phyloP scores from a whole-genome alignment of 164 flowering plant genomes.

The Liriodendron chinense region DNA sequence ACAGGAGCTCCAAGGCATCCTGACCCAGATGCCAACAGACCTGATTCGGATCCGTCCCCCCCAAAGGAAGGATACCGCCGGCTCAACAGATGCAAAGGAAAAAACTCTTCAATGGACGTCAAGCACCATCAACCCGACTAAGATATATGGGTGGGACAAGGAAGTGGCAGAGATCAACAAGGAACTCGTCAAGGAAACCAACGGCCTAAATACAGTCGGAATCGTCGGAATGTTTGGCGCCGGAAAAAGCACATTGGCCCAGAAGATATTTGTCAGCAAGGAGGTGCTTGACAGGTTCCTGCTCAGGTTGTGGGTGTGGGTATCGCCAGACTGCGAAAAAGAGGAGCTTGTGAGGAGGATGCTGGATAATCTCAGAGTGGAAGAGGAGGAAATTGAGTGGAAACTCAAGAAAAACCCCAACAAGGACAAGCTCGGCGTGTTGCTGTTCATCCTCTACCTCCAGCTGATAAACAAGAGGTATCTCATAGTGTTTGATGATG shows the following conservation, averaged over 20 bases:
- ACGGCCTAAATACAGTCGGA: background rate
- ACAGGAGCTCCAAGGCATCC: background rate
- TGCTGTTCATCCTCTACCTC: slow-evolving; percentile 11
- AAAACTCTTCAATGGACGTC: background rate
- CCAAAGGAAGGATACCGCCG: no score
- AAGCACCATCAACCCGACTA: background rate
- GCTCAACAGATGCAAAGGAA: no score
- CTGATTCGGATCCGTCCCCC: no score
- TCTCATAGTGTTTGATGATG: slow-evolving; percentile 14
- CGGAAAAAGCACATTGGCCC: slow-evolving; percentile 12
- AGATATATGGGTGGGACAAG: slow-evolving; percentile 1
- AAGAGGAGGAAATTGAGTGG: background rate
- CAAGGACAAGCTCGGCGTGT: background rate
- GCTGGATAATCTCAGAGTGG: slow-evolving; percentile 7
- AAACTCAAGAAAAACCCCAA: background rate
- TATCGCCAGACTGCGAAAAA: background rate
- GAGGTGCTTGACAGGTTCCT: slow-evolving; percentile 1
- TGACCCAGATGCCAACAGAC: no score
- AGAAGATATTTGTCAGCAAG: slow-evolving; percentile 8
- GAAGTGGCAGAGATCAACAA: background rate
- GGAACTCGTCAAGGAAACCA: background rate
- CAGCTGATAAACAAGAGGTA: slow-evolving; percentile 14
- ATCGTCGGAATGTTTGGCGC: slow-evolving; percentile 12
- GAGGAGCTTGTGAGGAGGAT: slow-evolving; percentile 10
- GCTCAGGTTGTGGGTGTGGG: slow-evolving; percentile 14